These are phyloP conservation scores for Russula griseocarnosa DNA, from an alignment of 768 basidiomycete genomes.

Conservation along the genomic window DNA sequence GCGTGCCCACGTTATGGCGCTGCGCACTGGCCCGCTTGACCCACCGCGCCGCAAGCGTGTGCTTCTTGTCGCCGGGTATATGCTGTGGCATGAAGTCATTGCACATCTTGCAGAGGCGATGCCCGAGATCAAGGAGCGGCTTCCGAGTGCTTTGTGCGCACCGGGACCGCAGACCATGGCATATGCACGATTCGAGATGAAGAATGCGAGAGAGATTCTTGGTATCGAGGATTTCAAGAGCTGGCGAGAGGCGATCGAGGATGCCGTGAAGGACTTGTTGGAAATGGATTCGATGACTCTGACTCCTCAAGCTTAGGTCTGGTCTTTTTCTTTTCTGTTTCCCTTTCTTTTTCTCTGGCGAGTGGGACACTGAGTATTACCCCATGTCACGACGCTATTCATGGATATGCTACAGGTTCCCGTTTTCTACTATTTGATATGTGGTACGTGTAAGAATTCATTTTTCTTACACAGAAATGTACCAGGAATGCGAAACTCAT, in stretches of 20 bases:
- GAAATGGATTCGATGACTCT: conserved; percentile 3
- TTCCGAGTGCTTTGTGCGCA: conserved; percentile 11
- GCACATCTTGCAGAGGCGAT: conserved; percentile 13
- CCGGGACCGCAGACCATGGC: background rate
- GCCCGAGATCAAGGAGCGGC: conserved; percentile 14
- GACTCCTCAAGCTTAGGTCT: background rate
- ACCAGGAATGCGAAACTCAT: background rate
- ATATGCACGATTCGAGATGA: conserved; percentile 18
- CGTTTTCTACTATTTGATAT: background rate
- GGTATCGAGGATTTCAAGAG: conserved; percentile 10
- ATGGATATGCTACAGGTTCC: background rate
- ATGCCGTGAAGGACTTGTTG: conserved; percentile 17
- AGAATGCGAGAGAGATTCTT: conserved; percentile 19
- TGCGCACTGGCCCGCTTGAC: conserved; percentile 13
- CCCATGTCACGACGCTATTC: background rate
- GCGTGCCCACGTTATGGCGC: conserved; percentile 15
- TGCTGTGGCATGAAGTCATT: conserved; percentile 20
- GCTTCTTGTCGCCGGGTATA: conserved; percentile 19
- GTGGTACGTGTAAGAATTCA: background rate
- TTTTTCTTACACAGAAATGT: background rate
- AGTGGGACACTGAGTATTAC: background rate
- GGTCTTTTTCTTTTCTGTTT: background rate
- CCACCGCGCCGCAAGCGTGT: conserved; percentile 17
- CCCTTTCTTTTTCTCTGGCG: background rate
- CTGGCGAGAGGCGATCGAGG: conserved; percentile 20